Percentiles rank a stretch among this genome's conserved stretches.
Conservation (phyloP, 2,329 filamentous ascomycete species). For the Colletotrichum tanaceti region DNA sequence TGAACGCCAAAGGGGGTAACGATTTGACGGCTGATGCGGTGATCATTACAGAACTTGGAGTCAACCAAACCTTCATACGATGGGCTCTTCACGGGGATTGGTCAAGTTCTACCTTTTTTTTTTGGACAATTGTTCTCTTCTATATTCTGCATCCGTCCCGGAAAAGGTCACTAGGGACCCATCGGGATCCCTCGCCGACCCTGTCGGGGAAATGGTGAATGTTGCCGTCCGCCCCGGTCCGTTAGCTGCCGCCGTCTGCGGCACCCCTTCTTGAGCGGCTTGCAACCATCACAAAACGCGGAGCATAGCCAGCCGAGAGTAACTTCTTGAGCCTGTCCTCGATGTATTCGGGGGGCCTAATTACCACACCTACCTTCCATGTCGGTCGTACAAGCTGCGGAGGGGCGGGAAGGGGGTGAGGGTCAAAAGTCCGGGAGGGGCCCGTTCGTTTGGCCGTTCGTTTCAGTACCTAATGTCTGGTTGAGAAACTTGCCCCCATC, state of each 20-base stretch:
- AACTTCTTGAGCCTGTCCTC: no score
- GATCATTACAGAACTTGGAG: not conserved
- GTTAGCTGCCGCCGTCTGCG: not conserved
- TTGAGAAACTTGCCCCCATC: not conserved
- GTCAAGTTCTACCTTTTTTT: not conserved
- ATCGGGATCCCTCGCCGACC: conserved; percentile 6
- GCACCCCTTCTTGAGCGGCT: not conserved
- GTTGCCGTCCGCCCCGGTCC: not conserved
- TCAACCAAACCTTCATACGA: no score
- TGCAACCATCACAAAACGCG: not conserved
- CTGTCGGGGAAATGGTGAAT: conserved; percentile 25
- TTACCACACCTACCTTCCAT: no score
- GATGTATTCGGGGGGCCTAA: no score
- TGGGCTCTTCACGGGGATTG: not conserved
- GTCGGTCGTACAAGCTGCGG: not conserved
- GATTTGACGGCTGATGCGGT: no score
- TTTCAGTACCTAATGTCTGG: no score
- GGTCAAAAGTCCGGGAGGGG: not conserved
- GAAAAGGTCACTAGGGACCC: not conserved
- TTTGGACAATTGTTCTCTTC: not conserved
- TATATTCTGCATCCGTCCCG: not conserved
- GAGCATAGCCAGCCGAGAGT: not conserved
- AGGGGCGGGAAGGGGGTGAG: not conserved
- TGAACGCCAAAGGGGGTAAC: no score
- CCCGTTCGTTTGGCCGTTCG: not conserved